Percentiles rank a stretch among this genome's conserved stretches.
Evolutionary conservation across 2,329 filamentous ascomycete species (phyloP).

Genomic region (Hymenoscyphus albidus): DNA sequence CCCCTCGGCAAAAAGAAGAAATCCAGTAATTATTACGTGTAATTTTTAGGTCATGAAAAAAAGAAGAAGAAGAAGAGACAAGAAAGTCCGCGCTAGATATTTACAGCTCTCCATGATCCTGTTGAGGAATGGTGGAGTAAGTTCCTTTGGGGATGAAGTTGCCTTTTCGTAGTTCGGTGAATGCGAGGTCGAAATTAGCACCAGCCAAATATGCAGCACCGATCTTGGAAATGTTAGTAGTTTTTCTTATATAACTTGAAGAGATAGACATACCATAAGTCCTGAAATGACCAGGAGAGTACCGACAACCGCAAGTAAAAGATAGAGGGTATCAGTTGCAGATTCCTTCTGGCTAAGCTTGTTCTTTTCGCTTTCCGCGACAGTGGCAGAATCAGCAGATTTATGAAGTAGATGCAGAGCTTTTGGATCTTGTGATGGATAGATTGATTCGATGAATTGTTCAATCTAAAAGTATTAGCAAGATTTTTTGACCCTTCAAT

Average conservation of each 20-base stretch:
- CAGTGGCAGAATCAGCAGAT: constrained; percentile 37
- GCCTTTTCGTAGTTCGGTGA: constrained; percentile 48
- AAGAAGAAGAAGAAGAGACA: neutral
- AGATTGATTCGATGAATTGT: constrained; percentile 91
- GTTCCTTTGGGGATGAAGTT: constrained; percentile 37
- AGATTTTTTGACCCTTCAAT: neutral
- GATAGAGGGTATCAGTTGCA: constrained; percentile 53
- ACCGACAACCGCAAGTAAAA: constrained; percentile 62
- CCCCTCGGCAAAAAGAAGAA: neutral
- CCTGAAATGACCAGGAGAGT: constrained; percentile 69
- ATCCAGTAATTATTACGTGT: neutral
- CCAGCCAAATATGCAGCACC: constrained; percentile 74
- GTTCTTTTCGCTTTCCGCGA: constrained; percentile 31
- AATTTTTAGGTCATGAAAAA: neutral
- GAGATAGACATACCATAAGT: constrained; percentile 66
- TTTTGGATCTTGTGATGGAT: constrained; percentile 76
- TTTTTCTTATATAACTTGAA: neutral
- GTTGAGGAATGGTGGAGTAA: neutral
- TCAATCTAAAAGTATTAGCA: constrained; percentile 60
- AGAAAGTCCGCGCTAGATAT: neutral
- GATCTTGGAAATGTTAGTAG: constrained; percentile 51
- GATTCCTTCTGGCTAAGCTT: constrained; percentile 38
- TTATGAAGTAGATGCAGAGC: constrained; percentile 43
- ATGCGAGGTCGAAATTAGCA: constrained; percentile 73
- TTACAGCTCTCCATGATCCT: constrained; percentile 5